phyloP scores from a whole-genome alignment of 148 eudicot genomes.

The Chenopodium berlandieri region DNA sequence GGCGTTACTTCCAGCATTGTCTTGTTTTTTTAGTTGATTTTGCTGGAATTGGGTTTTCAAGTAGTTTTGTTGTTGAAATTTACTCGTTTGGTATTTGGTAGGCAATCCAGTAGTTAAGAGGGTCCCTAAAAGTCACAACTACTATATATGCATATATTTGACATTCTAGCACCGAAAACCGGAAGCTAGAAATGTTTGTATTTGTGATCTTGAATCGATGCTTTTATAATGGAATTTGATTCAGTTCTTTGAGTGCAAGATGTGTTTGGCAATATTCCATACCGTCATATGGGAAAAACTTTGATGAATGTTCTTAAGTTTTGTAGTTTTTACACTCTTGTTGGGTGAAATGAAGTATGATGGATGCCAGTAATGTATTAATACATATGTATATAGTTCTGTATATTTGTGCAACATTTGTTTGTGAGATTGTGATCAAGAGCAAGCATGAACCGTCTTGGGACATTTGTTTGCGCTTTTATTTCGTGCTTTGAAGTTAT shows the following conservation, averaged over 20 bases:
- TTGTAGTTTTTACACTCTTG: background rate
- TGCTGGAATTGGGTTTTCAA: background rate
- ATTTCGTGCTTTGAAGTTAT: background rate
- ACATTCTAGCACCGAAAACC: no score
- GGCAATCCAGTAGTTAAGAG: background rate
- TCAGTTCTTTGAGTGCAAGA: conserved; percentile 17
- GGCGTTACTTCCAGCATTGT: conserved; percentile 1
- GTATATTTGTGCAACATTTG: background rate
- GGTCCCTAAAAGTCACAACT: background rate
- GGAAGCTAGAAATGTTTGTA: background rate
- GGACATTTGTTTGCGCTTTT: background rate
- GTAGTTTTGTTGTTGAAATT: background rate
- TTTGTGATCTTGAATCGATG: background rate
- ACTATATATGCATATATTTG: background rate
- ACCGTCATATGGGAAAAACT: background rate
- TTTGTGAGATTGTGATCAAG: background rate
- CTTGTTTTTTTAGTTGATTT: background rate
- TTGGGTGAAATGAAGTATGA: background rate
- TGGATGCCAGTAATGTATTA: background rate
- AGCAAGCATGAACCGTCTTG: background rate
- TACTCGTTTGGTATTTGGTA: background rate
- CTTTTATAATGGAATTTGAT: background rate
- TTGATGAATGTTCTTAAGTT: background rate
- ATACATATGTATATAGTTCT: background rate
- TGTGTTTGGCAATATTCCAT: conserved; percentile 8